Evolutionary conservation across 2,329 filamentous ascomycete genomes (phyloP).

Genomic region (Colletotrichum filicis): DNA sequence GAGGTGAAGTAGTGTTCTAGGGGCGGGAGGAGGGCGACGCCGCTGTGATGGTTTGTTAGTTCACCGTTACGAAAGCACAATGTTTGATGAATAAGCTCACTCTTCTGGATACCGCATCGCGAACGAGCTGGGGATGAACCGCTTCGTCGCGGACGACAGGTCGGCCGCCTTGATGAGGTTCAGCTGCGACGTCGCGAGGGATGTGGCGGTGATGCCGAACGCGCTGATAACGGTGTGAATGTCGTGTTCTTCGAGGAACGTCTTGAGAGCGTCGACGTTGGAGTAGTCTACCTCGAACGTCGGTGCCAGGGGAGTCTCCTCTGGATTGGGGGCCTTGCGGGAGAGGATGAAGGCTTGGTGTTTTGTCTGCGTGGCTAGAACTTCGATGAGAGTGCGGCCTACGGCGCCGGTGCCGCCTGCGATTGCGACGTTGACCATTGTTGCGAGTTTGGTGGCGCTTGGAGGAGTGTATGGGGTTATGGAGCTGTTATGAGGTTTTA

Average conservation of each 20-base stretch:
- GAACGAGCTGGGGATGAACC: not conserved
- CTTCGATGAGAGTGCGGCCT: not conserved
- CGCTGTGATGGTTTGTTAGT: not conserved
- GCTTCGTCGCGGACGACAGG: not conserved
- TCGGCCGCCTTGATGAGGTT: not conserved
- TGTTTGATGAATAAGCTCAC: not conserved
- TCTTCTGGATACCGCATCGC: not conserved
- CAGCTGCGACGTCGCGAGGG: not conserved
- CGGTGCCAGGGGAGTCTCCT: not conserved
- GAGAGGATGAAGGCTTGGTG: not conserved
- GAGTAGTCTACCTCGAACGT: not conserved
- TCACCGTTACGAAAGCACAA: too few relatives aligned
- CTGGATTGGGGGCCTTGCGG: not conserved
- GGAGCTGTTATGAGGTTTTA: not conserved
- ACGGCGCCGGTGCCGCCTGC: not conserved
- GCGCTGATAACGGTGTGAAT: not conserved
- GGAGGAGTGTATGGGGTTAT: not conserved
- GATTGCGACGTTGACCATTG: not conserved
- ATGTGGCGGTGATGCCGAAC: not conserved
- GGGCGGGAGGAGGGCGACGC: conserved; percentile 37
- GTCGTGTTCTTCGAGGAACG: not conserved
- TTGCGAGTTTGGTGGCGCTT: not conserved
- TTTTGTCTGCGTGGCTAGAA: not conserved
- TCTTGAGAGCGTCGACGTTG: not conserved
- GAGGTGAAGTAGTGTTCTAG: conserved; percentile 11